phyloP scores from a whole-genome alignment of 495 filamentous ascomycete genomes.

The Amphirosellinia nigrospora region DNA sequence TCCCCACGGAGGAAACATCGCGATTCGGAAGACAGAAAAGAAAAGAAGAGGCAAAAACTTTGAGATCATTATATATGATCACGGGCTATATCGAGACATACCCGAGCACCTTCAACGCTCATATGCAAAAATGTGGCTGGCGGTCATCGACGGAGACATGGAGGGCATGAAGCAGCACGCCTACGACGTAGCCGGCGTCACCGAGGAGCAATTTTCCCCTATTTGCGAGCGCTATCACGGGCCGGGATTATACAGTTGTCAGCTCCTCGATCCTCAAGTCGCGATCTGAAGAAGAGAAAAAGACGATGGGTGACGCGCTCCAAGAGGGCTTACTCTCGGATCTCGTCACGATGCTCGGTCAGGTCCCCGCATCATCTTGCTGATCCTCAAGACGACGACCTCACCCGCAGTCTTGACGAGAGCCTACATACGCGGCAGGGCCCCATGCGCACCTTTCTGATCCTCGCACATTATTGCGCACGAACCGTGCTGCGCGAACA shows the following conservation, averaged over 20 bases:
- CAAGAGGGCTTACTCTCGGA: slow-evolving; percentile 87
- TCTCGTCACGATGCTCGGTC: slow-evolving; percentile 84
- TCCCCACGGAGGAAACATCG: slow-evolving; percentile 96
- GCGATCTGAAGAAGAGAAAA: slow-evolving; percentile 75
- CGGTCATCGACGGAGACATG: slow-evolving; percentile 88
- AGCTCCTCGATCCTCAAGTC: slow-evolving; percentile 64
- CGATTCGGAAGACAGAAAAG: slow-evolving; percentile 75
- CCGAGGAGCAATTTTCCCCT: slow-evolving; percentile 94
- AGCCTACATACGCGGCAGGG: slow-evolving; percentile 89
- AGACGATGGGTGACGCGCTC: slow-evolving; percentile 78
- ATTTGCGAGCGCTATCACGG: slow-evolving; percentile 96
- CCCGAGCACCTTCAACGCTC: slow-evolving; percentile 75
- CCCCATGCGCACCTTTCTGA: slow-evolving; percentile 87
- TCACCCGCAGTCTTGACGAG: slow-evolving; percentile 94
- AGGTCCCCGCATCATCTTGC: slow-evolving; percentile 90
- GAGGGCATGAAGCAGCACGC: slow-evolving; percentile 85
- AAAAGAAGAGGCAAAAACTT: slow-evolving; percentile 71
- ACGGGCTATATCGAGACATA: slow-evolving; percentile 95
- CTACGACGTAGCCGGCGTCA: slow-evolving; percentile 84
- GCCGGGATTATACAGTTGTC: slow-evolving; percentile 83
- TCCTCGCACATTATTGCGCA: slow-evolving; percentile 91
- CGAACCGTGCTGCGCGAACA: slow-evolving; percentile 88
- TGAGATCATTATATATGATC: slow-evolving; percentile 97
- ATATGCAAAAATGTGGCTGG: slow-evolving; percentile 98
- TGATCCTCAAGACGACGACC: slow-evolving; percentile 97